phyloP scores from a whole-genome alignment of 1,284 basidiomycete genomes.

The Paramarasmius palmivorus region DNA sequence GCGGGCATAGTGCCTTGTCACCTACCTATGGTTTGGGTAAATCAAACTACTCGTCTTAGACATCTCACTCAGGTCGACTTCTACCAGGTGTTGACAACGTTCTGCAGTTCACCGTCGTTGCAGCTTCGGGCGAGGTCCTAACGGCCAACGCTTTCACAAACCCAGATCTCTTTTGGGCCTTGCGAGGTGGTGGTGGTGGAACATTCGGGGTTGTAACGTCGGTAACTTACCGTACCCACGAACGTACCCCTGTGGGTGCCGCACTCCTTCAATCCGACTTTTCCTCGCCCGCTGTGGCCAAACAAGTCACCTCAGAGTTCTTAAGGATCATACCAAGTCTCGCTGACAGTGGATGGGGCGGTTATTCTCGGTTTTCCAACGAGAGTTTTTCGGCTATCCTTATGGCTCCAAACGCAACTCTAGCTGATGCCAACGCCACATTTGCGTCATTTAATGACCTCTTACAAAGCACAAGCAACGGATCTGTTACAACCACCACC shows the following conservation, averaged over 20 bases:
- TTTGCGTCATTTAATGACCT: conserved; percentile 30
- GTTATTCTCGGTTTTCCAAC: conserved; percentile 21
- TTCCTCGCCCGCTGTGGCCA: conserved; percentile 16
- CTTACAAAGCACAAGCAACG: conserved; percentile 14
- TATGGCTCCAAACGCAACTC: conserved; percentile 33
- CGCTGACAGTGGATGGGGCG: conserved; percentile 28
- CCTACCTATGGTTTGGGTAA: conserved; percentile 44
- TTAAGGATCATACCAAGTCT: conserved; percentile 24
- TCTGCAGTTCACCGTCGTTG: conserved; percentile 39
- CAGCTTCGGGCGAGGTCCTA: conserved; percentile 33
- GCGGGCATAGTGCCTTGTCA: conserved; percentile 21
- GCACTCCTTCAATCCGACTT: conserved; percentile 23
- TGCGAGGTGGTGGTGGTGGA: conserved; percentile 50
- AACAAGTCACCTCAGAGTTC: conserved; percentile 25
- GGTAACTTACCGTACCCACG: conserved; percentile 41
- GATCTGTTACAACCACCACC: conserved; percentile 15
- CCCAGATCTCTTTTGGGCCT: conserved; percentile 48
- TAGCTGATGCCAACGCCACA: conserved; percentile 30
- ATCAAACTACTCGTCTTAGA: neutral
- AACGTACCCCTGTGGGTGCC: conserved; percentile 27
- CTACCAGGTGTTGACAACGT: conserved; percentile 44
- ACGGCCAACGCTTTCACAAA: conserved; percentile 36
- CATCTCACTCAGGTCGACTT: neutral
- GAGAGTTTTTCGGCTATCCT: conserved; percentile 20
- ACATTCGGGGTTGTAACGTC: conserved; percentile 42